Percentiles rank a stretch among this genome's conserved stretches.
Evolutionary conservation across 192 early-diverging fungal genomes (phyloP).

Genomic region (Dissophora globulifera): DNA sequence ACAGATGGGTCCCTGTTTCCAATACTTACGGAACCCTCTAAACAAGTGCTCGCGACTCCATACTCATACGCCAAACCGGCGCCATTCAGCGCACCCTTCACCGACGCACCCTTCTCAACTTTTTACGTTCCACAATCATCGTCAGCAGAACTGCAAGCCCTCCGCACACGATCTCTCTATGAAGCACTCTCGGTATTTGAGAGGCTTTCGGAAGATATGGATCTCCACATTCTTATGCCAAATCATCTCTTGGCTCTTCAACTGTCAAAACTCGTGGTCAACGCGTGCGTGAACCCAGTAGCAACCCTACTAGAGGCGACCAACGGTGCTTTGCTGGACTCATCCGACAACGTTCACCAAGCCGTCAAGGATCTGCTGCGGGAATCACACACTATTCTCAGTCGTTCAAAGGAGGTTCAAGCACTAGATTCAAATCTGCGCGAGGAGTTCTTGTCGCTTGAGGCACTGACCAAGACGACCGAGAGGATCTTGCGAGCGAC

Average conservation of each 20-base stretch:
- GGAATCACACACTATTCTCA: slow-evolving; percentile 37
- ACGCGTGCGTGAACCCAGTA: slow-evolving; percentile 73
- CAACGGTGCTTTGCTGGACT: slow-evolving; percentile 63
- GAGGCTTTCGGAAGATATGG: slow-evolving; percentile 54
- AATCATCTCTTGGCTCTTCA: slow-evolving; percentile 36
- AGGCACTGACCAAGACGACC: slow-evolving; percentile 57
- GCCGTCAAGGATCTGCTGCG: slow-evolving; percentile 31
- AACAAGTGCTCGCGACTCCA: background rate
- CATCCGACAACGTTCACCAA: slow-evolving; percentile 3
- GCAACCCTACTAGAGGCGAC: slow-evolving; percentile 65
- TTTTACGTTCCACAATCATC: slow-evolving; percentile 31
- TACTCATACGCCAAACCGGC: slow-evolving; percentile 8
- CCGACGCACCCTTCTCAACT: slow-evolving; percentile 25
- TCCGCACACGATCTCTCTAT: slow-evolving; percentile 31
- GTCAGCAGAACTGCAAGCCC: slow-evolving; percentile 1
- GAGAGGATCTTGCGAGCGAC: slow-evolving; percentile 66
- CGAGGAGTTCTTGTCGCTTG: slow-evolving; percentile 49
- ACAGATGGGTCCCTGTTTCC: slow-evolving; percentile 34
- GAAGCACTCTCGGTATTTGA: slow-evolving; percentile 24
- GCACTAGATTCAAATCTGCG: slow-evolving; percentile 48
- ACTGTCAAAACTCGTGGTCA: slow-evolving; percentile 70
- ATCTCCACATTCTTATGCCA: slow-evolving; percentile 52
- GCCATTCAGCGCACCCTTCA: slow-evolving; percentile 38
- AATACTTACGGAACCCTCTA: background rate
- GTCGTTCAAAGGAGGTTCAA: slow-evolving; percentile 50